Base-by-base conservation (phyloP, 176 grass and related monocot species). In the Aegilops longissima region DNA sequence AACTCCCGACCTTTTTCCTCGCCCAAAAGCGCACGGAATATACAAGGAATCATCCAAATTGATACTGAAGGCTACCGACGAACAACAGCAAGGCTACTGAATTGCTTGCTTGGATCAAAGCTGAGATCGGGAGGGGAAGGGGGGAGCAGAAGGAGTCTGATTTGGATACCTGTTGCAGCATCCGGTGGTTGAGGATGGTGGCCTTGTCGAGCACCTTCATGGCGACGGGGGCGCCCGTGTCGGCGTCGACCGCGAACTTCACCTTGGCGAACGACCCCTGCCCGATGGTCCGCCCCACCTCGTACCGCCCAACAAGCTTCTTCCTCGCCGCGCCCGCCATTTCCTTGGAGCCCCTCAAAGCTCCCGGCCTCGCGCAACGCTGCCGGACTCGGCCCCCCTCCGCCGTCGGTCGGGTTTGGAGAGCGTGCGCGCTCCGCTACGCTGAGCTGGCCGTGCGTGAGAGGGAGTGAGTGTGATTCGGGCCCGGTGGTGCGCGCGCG, bases 211-310 rank as follows among this genome's bases (percentile, higher is more conserved):
- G 92, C 70, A 99, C 87, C 81, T 99, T 99, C 73, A 96, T 94
- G 76, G 94, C 94, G 76, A 96, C 97, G 80, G 76, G 78, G n/a
- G 65, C 68, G 33, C 87, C 84, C 8, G 90, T 93, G 70, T 96
- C 97, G 16, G 82, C 61, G 80, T 99, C 84, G 24, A 99, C 87
- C 24, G 94, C 97, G 87, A 93, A 90, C 89, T 96, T 96, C 21
- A 99, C 97, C 94, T 99, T 96, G 88, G 97, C 90, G 79, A 99
- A 99, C 64, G 90, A 88, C 7, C 97, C 97, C 77, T 99, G 80
- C 16, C 97, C 97, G 69, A 99, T 94, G 80, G 97, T 99, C 85
- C 90, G 82, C 44, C 93, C 97, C 45, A 98, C 88, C 80, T 96
- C 90, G 86, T 98, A 98, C 89, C 90, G 85, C 29, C 94, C 94